Evolutionary conservation across 164 flowering plant genomes (phyloP), one percentile per base, ranked within the genome.

Genomic region (Aristolochia californica): DNA sequence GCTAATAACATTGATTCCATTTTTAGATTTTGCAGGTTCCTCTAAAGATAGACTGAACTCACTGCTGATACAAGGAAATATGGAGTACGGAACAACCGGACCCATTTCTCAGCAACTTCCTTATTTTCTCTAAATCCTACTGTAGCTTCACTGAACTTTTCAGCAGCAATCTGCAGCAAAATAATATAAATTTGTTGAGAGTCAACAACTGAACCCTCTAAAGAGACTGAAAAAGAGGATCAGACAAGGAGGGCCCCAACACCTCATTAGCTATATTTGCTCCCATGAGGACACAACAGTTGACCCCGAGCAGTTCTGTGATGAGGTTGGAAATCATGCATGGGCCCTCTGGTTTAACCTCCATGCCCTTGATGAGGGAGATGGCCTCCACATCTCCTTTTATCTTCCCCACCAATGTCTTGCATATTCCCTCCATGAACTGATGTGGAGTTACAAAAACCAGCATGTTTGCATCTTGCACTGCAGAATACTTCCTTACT

Each of bases 201-300:
- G 4, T 2, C 1, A 34, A 54, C 17, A 12, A 54, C n/a, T 54
- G 17, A 43, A 18, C 23, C 48, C 26, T 23, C 21, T 17, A 24
- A n/a, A 2, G 16, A 21, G 50, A 30, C 17, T 22, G 15, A 25
- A n/a, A 14, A 21, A 12, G 24, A 34, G 18, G 45, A 10, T 18
- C 18, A 56, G 20, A n/a, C n/a, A 34, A 13, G 24, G n/a, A 40
- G 40, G 26, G 58, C 25, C 24, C 34, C n/a, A 14, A n/a, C 11
- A 83, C 98, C 91, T 93, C 98, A 59, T 85, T 80, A 24, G 97
- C 97, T 28, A 93, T 89, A 74, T 93, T 93, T 27, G 98, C 96
- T 0, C 98, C 98, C 98, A 93, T 93, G 18, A 93, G 74, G 53
- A 93, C 98, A 63, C 90, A 93, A 59, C 98, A 93, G 61, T 83